Base-by-base conservation (phyloP, 495 filamentous ascomycete genomes). In the Aspergillus affinis region DNA sequence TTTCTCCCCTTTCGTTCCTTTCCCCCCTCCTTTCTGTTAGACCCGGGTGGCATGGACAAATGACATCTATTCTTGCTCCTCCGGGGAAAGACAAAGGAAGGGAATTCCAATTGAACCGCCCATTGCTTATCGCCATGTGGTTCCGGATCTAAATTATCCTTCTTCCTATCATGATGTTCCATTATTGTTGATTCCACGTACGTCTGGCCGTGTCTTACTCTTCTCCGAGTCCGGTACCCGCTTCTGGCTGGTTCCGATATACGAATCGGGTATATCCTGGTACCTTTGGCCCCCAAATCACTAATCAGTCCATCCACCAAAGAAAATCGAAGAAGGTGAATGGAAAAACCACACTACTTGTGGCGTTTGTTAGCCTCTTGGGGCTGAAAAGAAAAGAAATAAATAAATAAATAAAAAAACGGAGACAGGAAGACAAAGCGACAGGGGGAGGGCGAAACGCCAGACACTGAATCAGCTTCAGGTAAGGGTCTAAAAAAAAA, bases 101-200 rank as follows among this genome's bases (percentile, higher is more conserved):
- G 36, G 29, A 30, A 41, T 10, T 44, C 36, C 47, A 46, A 58
- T 59, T 47, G 48, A 61, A 54, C 53, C 57, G 53, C 48, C 32
- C 49, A 52, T 59, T 64, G 61, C 61, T 64, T 67, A 64, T 67
- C 57, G 65, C 65, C 65, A 67, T 64, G 65, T 67, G 65, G 65
- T 60, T 30, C 58, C 23, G 54, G 59, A 63, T 67, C 61, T 61
- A 50, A 52, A 60, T 48, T 58, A 26, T 49, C 49, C 53, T 59
- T 50, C 55, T 55, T 57, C 54, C 59, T 67, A 56, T 57, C 59
- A 66, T 54, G 61, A 60, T 58, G 64, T 63, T 66, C 64, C 36
- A 58, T 55, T 59, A 58, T 55, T 59, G 59, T 44, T 54, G 57
- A 61, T 61, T 67, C 65, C 61, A 61, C 59, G 44, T 59, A 52